Conservation (phyloP, 2,329 filamentous ascomycete species). For the Malbranchea zuffiana region DNA sequence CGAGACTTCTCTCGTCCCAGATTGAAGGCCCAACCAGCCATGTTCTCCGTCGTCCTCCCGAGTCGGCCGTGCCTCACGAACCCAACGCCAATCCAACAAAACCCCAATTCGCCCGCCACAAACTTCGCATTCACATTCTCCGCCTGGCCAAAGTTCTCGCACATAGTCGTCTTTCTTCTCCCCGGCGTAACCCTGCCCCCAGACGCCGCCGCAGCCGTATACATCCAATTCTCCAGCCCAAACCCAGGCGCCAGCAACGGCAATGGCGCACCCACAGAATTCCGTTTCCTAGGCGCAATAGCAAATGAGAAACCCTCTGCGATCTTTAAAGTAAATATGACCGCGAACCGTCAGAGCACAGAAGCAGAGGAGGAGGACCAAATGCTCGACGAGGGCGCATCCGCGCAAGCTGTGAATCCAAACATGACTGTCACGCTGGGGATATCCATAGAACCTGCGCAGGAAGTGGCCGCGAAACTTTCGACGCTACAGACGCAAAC, state of each 20-base stretch:
- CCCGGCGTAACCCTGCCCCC: conserved; percentile 64
- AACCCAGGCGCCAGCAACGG: conserved; percentile 31
- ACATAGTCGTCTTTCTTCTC: conserved; percentile 81
- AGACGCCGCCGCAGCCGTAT: conserved; percentile 76
- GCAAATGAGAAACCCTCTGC: conserved; percentile 84
- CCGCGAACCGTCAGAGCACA: conserved; percentile 15
- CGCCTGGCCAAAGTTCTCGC: conserved; percentile 47
- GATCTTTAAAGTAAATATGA: conserved; percentile 63
- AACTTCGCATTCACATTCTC: conserved; percentile 61
- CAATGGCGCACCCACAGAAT: conserved; percentile 37
- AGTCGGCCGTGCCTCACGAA: conserved; percentile 50
- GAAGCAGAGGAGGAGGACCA: conserved; percentile 31
- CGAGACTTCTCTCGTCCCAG: neutral
- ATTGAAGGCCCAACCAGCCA: conserved; percentile 19
- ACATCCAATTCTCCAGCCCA: conserved; percentile 58
- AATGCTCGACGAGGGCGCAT: conserved; percentile 39
- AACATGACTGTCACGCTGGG: conserved; percentile 58
- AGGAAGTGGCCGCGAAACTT: conserved; percentile 59
- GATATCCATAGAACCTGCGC: conserved; percentile 67
- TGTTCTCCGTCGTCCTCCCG: conserved; percentile 53
- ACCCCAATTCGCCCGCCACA: conserved; percentile 45
- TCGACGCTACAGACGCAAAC: conserved; percentile 43
- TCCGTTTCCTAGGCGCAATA: conserved; percentile 79
- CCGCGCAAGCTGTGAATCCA: conserved; percentile 18
- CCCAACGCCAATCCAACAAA: conserved; percentile 40